phyloP scores from a whole-genome alignment of 2,329 filamentous ascomycete species.

The Paradendryphiella salina region DNA sequence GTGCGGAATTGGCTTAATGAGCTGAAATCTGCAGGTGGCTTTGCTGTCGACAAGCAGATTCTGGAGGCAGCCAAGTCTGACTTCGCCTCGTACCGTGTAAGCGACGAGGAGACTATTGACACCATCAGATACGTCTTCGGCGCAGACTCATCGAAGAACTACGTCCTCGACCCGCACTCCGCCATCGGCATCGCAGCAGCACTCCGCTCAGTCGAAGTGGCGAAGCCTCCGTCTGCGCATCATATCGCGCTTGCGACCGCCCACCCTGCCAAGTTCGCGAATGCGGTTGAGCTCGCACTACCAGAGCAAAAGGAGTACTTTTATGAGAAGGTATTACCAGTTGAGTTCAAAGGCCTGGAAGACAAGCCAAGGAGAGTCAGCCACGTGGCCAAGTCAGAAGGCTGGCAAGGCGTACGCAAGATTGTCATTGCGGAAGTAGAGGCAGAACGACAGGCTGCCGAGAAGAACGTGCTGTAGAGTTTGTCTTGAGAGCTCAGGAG shows the following conservation, averaged over 20 bases:
- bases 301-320: constrained; percentile 71
- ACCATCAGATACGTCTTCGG: constrained; percentile 55
- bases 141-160: constrained; percentile 56
- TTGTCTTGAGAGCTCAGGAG: too few relatives aligned
- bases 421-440: constrained; percentile 76
- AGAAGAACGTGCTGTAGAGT: constrained; percentile 23
- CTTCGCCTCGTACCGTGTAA: constrained; percentile 78
- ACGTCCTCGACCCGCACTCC: constrained; percentile 90
- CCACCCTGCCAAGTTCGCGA: constrained; percentile 92
- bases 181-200: constrained; percentile 84
- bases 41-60: constrained; percentile 75
- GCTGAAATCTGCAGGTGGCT: constrained; percentile 80
- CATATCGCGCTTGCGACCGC: constrained; percentile 90
- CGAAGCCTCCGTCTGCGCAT: constrained; percentile 54
- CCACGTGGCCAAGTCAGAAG: constrained; percentile 63
- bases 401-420: constrained; percentile 74
- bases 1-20: constrained; percentile 77
- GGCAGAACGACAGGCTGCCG: constrained; percentile 42
- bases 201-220: constrained; percentile 64
- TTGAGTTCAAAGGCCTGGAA: constrained; percentile 80
- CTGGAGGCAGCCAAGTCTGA: constrained; percentile 69
- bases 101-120: constrained; percentile 56
- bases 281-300: constrained; percentile 80
- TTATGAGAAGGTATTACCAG: constrained; percentile 76
- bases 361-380: constrained; percentile 74